Evolutionary conservation across 768 basidiomycete genomes (phyloP), one percentile per base, ranked within the genome.

Genomic region (Suillus clintonianus): DNA sequence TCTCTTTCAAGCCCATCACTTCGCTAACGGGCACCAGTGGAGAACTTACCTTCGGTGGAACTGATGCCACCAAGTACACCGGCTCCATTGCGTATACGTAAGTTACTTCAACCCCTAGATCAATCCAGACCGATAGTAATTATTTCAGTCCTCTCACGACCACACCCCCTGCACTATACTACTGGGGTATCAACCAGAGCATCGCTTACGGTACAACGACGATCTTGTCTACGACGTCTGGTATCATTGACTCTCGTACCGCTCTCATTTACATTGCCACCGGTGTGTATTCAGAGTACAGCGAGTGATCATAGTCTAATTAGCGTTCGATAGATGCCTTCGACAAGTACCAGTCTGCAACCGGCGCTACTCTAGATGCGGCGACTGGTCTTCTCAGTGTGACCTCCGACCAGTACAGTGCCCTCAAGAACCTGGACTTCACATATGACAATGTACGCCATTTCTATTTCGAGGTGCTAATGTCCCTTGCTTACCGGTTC

Each of bases 131-230:
- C 19, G 34, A 34, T 6, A 47, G 32, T 15, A 19, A 50, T 34
- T 1, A 57, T 45, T 60, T 5, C 64, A 85, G 83, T 17, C 78
- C 84, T 27, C 32, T 85, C 39, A 88, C 86, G 7, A 67, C 60
- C 22, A 83, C 81, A 4, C 67, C 57, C n/a, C 85, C 86, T 32
- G 78, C 84, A 37, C 74, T 65, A 54, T 64, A 71, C 22, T 87
- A 79, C 79, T 88, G 87, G 87, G 87, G 87, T 32, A 85, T 89
- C 63, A 76, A 85, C 70, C 80, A 88, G 73, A 79, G 79, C 63
- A 77, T 88, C 63, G 77, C 75, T 15, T 87, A 86, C 64, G 85
- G 86, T 4, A 70, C 76, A 9, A 81, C 75, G 13, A 74, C 75
- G 24, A 84, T 87, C 58, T 73, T 87, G 59, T 37, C 75, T 7